Base-by-base conservation (phyloP, 2,329 filamentous ascomycete species). In the Aureobasidium sp. region DNA sequence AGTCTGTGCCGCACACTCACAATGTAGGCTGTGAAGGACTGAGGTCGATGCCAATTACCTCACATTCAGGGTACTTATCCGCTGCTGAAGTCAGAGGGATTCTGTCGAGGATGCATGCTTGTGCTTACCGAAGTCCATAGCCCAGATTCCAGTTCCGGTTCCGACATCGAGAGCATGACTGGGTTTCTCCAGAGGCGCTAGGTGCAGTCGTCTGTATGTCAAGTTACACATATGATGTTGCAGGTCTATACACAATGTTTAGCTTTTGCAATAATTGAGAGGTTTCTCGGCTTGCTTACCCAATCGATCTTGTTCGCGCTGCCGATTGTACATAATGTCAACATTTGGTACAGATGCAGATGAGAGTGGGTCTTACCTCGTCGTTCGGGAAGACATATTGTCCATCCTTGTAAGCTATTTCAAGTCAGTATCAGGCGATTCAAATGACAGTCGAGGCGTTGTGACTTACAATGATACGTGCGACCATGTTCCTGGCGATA, bases 121-220 rank as follows among this genome's bases (percentile, higher is more conserved):
- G 7, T 26, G 15, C 69, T 63, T 63, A 74, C 75, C 77, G 65
- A 80, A 78, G 44, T 81, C 77, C n/a, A 84, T 78, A 2, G 83
- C 82, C 84, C 84, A 86, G 46, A 83, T 76, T 8, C 80, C 80
- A 3, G 78, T 81, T 15, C 80, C 80, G 0, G 80, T 82, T 3
- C 80, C 81, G 20, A 82, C 70, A 67, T 83, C 81, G 6, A 83
- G 72, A 24, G 78, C 76, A 26, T 75, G 72, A 43, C 72, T 73
- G 1, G 76, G 75, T 6, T 74, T 69, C 2, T 72, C 67, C 13
- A 81, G 68, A 3, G 81, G 80, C 7, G 79, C 76, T 15, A 78
- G 71, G 66, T 75, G 75, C 5, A 82, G 73, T 44, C 74, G 73
- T 53, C 78, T 77, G 46, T 78, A 74, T 1, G 77, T 72, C 62